These are phyloP conservation scores for Ogataea zsoltii DNA, from an alignment of 805 yeast species.

Conservation along the genomic window DNA sequence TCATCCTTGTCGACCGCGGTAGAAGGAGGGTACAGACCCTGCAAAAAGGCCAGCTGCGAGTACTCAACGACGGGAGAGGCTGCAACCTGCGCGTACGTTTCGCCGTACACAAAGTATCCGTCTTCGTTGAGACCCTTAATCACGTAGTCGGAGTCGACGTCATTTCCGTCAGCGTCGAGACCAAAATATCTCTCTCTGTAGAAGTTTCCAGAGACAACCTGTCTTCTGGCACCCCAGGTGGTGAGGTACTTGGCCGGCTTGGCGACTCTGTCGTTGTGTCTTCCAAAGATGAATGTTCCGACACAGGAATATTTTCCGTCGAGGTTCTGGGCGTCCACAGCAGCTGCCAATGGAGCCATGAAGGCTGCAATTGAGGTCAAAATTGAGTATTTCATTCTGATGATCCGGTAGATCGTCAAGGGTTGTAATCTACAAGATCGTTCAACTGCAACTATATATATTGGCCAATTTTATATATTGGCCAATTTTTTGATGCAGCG, in stretches of 20 bases:
- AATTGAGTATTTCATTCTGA: slow-evolving; percentile 1
- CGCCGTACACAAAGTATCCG: slow-evolving; percentile 38
- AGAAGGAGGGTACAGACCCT: slow-evolving; percentile 49
- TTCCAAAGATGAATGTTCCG: slow-evolving; percentile 47
- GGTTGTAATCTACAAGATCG: no score
- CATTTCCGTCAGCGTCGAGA: slow-evolving; percentile 25
- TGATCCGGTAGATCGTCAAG: no score
- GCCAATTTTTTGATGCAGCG: no score
- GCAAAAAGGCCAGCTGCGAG: slow-evolving; percentile 45
- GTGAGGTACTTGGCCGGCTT: slow-evolving; percentile 46
- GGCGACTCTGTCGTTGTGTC: slow-evolving; percentile 50
- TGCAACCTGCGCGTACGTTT: slow-evolving; percentile 40
- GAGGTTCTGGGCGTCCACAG: slow-evolving; percentile 22
- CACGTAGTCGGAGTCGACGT: slow-evolving; percentile 30
- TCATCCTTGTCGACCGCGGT: slow-evolving; percentile 28
- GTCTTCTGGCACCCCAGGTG: slow-evolving; percentile 43
- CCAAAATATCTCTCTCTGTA: slow-evolving; percentile 46
- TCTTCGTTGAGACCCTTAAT: slow-evolving; percentile 36
- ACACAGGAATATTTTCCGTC: slow-evolving; percentile 32
- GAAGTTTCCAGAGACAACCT: slow-evolving; percentile 40
- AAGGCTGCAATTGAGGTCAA: slow-evolving; percentile 1
- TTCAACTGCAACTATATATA: no score
- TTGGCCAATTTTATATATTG: no score
- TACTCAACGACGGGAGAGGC: slow-evolving; percentile 39
- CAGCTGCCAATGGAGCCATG: slow-evolving; percentile 11